Evolutionary conservation across 2,329 filamentous ascomycete species (phyloP), one percentile per base, ranked within the genome.

Genomic region (Fonsecaea nubica): DNA sequence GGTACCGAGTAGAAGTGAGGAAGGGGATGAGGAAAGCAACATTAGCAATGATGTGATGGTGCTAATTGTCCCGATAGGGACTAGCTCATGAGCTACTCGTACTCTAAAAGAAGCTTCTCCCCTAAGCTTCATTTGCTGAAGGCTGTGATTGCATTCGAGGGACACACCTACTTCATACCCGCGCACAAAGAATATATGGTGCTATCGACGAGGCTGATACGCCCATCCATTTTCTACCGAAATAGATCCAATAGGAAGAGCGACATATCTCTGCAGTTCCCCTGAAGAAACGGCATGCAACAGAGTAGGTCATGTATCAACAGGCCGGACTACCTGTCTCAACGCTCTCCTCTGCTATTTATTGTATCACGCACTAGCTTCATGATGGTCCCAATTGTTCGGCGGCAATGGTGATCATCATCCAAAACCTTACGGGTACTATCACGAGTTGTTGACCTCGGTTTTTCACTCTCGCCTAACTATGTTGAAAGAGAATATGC

Each of bases 171-270:
- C 40, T 42, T 18, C n/a, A 18, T n/a, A 4, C 4, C 13, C 15
- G 9, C 8, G 45, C 13, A 25, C n/a, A 77, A 12, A 40, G 61
- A 4, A 32, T 36, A 32, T 50, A 45, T 54, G 36, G 63, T 33
- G n/a, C 60, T 45, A 25, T 79, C 7, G 76, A 68, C 58, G 60
- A 77, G 40, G 55, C 52, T 33, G 66, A 67, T 58, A 58, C 63
- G 13, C 56, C 38, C 12, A 64, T 66, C 13, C 25, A 25, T 60
- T 67, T 21, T 54, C 86, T 61, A 78, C 80, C 40, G 13, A 79
- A 82, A 45, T 35, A 15, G 7, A 82, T 87, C 48, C 79, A 87
- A 58, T 77, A 78, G 25, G 25, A 25, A 42, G 85, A 87, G 66
- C 81, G 85, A 25, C 25, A 25, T 25, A 25, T 25, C 25, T 36